Conservation (phyloP, 495 filamentous ascomycete genomes). For the Bombardia bombarda region DNA sequence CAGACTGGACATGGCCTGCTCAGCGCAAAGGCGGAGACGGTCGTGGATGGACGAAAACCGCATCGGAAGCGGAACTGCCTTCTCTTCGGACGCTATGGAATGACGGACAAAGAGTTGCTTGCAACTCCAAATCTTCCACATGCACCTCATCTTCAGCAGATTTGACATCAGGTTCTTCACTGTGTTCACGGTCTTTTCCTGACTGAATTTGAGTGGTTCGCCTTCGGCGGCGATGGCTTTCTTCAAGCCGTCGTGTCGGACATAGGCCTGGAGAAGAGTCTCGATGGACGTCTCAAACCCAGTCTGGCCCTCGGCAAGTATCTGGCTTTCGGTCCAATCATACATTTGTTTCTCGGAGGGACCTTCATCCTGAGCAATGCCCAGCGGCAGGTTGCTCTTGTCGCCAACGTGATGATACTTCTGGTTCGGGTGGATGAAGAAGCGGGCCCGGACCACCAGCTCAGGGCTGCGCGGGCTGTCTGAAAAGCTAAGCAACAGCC, state of each 20-base stretch:
- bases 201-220: too few species aligned
- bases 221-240: not conserved
- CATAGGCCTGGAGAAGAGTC: conserved; percentile 10
- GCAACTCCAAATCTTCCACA: conserved; percentile 20
- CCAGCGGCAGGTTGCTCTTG: not conserved
- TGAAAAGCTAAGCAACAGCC: conserved; percentile 9
- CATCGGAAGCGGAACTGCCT: not conserved
- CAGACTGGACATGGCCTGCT: conserved; percentile 12
- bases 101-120: conserved; percentile 8
- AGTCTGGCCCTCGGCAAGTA: not conserved
- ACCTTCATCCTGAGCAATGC: not conserved
- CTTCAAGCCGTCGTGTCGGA: not conserved
- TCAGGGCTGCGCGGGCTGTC: conserved; percentile 1
- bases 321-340: conserved; percentile 8
- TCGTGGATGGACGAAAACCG: conserved; percentile 8
- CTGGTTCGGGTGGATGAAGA: not conserved
- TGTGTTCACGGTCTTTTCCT: not conserved
- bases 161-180: conserved; percentile 5
- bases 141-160: conserved; percentile 14
- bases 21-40: conserved; percentile 11
- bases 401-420: not conserved
- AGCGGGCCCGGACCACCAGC: not conserved
- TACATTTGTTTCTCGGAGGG: conserved; percentile 2
- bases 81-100: not conserved
- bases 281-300: conserved; percentile 13